Conservation (phyloP, 2,329 filamentous ascomycete species). For the Colletotrichum navitas region DNA sequence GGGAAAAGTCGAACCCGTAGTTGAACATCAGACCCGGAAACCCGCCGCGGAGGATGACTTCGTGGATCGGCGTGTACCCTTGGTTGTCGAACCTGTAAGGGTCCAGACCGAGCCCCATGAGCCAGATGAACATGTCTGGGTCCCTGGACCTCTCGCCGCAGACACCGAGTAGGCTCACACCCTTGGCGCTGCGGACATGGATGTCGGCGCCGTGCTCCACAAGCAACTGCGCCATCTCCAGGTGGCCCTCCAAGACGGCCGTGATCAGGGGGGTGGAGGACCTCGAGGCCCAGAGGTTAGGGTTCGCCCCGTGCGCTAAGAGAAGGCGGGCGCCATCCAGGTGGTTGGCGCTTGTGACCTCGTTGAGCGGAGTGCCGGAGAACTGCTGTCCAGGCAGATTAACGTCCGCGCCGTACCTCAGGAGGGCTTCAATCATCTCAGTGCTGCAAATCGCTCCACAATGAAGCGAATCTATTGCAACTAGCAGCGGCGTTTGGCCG, state of each 20-base stretch:
- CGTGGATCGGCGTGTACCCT: constrained; percentile 27
- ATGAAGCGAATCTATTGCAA: neutral
- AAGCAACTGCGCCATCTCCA: constrained; percentile 48
- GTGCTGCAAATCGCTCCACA: neutral
- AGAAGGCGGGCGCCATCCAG: neutral
- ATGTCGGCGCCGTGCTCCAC: constrained; percentile 47
- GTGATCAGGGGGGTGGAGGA: neutral
- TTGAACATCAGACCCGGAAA: constrained; percentile 12
- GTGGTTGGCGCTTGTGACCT: neutral
- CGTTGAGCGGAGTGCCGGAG: neutral
- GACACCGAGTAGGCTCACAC: constrained; percentile 28
- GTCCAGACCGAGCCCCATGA: constrained; percentile 34
- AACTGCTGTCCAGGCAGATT: neutral
- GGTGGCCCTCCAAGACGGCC: constrained; percentile 34
- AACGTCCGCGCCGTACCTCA: constrained; percentile 4
- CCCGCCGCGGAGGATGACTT: neutral
- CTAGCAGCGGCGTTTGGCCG: constrained; percentile 9
- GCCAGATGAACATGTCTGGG: constrained; percentile 38
- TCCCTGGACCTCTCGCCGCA: constrained; percentile 23
- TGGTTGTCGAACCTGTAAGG: constrained; percentile 36
- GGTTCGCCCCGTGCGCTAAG: constrained; percentile 7
- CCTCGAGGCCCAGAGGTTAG: neutral
- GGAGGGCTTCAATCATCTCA: neutral
- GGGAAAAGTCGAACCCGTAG: constrained; percentile 34
- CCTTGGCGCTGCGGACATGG: constrained; percentile 13